Evolutionary conservation across 305 asterid species (phyloP), one percentile per base, ranked within the genome.

Genomic region (Rubia peregrina): DNA sequence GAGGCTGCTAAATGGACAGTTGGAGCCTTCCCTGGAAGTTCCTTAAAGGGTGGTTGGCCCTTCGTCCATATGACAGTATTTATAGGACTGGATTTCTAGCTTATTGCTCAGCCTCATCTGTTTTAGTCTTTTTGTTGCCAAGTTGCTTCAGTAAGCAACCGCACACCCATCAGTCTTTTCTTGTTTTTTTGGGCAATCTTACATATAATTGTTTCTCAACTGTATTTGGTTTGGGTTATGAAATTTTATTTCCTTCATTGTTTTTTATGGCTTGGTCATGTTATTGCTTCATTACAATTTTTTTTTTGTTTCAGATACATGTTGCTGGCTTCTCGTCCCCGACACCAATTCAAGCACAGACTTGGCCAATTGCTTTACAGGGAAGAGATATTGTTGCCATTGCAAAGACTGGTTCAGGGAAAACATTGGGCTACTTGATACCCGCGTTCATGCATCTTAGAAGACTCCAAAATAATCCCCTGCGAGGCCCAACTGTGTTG

Each of bases 131-230:
- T 91, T 87, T 91, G 84, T 85, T 87, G 87, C 91, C 86, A 66
- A 87, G 97, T 91, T 94, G 99, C 98, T 90, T 91, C 97, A 83
- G 96, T 91, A 94, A 94, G 97, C 97, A 94, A 88, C 97, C 78
- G 67, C 83, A 80, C 75, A 81, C 96, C 90, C 83, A 83, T 76
- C 73, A 77, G 76, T 80, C 24, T 51, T 17, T 48, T 48, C n/a
- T 3, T 51, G 1, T 86, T 77, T 73, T 75, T 85, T 87, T 26
- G 1, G 83, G 75, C 60, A 49, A 51, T 62, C 79, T 59, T 72
- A 6, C 46, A 17, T 13, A 4, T 24, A 69, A 16, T 70, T 65
- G 33, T 64, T 6, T 38, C 62, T 71, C 40, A 42, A 61, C 17
- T 26, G 38, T n/a, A 40, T 74, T 71, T 67, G 40, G 71, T n/a